Base-by-base conservation (phyloP, 2,329 filamentous ascomycete genomes). In the Trichoderma lentiforme region DNA sequence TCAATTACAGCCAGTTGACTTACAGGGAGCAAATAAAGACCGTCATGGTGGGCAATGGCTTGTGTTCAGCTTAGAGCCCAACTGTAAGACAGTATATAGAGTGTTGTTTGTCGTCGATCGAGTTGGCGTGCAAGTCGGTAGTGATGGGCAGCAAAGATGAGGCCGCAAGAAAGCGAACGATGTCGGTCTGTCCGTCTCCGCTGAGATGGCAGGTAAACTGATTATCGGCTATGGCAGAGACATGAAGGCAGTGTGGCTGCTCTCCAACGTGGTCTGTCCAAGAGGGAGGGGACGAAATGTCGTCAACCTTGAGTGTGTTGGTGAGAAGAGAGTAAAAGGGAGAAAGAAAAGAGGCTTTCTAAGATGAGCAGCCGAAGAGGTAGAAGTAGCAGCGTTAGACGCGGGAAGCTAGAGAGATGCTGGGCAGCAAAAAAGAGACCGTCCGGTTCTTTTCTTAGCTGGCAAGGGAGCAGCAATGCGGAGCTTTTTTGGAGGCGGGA, bases 21-120 rank as follows among this genome's bases (percentile, higher is more conserved):
- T 80, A 83, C 81, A 83, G 80, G 34, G 81, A 82, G 74, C 80
- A 82, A 70, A 83, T 77, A 73, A 83, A 82, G 77, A 83, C 81
- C 14, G 81, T 83, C 81, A 83, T 83, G 70, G 62, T 82, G 79
- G 75, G 71, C 69, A 71, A 71, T 36, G 69, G 60, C 51, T 71
- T 28, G 47, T 32, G 11, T n/a, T 43, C 34, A 58, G 34, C 34
- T 58, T 56, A 30, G 24, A 21, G 18, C 12, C 39, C 7, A 62
- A 62, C n/a, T 47, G n/a, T n/a, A 47, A 32, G 56, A 26, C 24
- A 36, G 43, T 0, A 1, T 30, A 43, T 47, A 71, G 69, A 65
- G 15, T 43, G 18, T 61, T 69, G 56, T 61, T 60, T 12, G 30
- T 36, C n/a, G 66, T 34, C 24, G 34, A 6, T 43, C 21, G 21